Base-by-base conservation (phyloP, 192 early-diverging fungal species). In the Mortierella alpina region DNA sequence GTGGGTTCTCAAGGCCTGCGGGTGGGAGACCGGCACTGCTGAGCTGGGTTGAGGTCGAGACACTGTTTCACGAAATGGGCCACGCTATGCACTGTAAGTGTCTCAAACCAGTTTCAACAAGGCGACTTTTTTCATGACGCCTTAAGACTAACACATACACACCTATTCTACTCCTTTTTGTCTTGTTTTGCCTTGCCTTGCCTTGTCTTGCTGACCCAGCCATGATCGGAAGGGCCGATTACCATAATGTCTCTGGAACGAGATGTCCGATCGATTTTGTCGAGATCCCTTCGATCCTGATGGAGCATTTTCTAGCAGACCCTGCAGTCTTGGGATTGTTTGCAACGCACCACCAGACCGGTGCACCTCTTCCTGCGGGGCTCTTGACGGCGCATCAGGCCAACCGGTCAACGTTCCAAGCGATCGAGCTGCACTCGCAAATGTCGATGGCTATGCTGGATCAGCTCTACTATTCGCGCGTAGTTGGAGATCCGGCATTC, bases 31-130 rank as follows among this genome's bases (percentile, higher is more conserved):
- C 96, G 6, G 82, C 89, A 7, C 68, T 96, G 51, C 75, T 99
- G 69, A 89, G 84, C 42, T 89, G 93, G 86, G 78, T 76, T 61
- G 96, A 98, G 72, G 93, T 98, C 39, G 97, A 98, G 77, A 99
- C 98, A 0, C 81, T 98, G 4, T 99, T 98, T 84, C 98, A 99
- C 82, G 98, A 99, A 68, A 98, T 98, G 96, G 98, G 98, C 5
- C 98, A 99, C 72, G 98, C 95, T 4, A 95, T 99, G 92, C 96
- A 98, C 80, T 99, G 84, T 84, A 74, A 73, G 84, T 71, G 31
- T 31, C 31, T 31, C 31, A 31, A 31, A 31, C 31, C 31, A 3
- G 3, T 31, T 31, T 31, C 3, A 3, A 31, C 31, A 31, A 31
- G 31, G 31, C 31, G 31, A 31, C 31, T 31, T 31, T 31, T 31